Conservation (phyloP, 164 flowering plant species). For the Magnolia sinica region DNA sequence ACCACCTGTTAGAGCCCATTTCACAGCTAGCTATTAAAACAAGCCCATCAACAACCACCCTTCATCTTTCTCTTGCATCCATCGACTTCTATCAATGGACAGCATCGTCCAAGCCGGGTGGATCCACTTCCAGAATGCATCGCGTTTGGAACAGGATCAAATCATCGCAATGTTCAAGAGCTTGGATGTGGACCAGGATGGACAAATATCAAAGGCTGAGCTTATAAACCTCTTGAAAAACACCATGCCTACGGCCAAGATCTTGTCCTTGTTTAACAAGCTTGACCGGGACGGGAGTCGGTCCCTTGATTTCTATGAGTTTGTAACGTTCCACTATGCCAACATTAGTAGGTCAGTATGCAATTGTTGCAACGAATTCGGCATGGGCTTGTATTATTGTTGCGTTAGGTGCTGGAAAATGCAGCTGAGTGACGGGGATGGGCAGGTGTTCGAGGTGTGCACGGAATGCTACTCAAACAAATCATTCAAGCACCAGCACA, state of each 20-base stretch:
- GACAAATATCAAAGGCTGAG: not conserved
- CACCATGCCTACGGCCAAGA: not conserved
- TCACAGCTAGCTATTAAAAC: too few species aligned
- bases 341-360: not conserved
- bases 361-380: not conserved
- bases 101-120: not conserved
- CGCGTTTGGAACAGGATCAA: not conserved
- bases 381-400: not conserved
- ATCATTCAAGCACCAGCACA: not conserved
- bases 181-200: not conserved
- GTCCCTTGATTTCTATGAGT: constrained; percentile 1
- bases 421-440: not conserved
- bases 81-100: not conserved
- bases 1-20: too few species aligned
- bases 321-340: constrained; percentile 2
- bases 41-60: too few species aligned
- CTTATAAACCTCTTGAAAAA: not conserved
- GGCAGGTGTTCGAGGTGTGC: not conserved
- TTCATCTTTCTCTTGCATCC: too few species aligned
- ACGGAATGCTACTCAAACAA: not conserved
- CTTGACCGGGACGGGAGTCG: constrained; percentile 1
- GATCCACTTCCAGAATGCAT: not conserved
- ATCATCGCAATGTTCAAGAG: not conserved
- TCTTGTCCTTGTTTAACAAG: not conserved
- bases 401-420: constrained; percentile 7